Evolutionary conservation across 148 eudicot species (phyloP), one percentile per base, ranked within the genome.

Genomic region (Rhododendron simsii): DNA sequence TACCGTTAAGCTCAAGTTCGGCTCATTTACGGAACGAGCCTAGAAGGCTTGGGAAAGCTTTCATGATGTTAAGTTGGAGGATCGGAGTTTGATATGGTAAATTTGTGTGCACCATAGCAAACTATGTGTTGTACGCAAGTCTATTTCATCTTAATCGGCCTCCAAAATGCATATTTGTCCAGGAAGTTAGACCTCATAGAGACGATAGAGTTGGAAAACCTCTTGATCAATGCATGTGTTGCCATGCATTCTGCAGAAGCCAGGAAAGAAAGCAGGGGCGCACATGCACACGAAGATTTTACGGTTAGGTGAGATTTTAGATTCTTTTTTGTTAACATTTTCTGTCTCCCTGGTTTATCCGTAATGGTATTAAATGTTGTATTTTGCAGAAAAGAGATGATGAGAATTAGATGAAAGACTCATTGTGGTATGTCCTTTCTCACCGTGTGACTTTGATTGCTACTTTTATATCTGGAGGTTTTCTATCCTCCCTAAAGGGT

Each of bases 231-330:
- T 88, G 99, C 99, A 39, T 92, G 98, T 87, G 89, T 97, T 82
- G 95, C 99, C 61, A 95, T 97, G 98, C 98, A 97, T 88, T 97
- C 99, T 88, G 99, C 99, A 61, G 99, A 97, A 89, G 99, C 99
- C 35, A 94, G 99, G 90, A 97, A 95, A 87, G 99, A 97, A 87
- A 97, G 99, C 92, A 93, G 99, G 90, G 98, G 98, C 87, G 96
- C 98, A 11, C 98, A 94, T 91, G 98, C 98, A 14, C 95, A 95
- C 86, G 96, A 96, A 91, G 98, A 96, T 88, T 94, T 96, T 88
- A 87, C 94, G 89, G 99, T 97, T 78, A 77, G 98, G 5, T 39
- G 44, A 39, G 44, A 39, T 39, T 91, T 86, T 67, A 28, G 59
- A 35, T 83, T 47, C 75, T 47, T 55, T 77, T 26, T 61, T 12